Conservation (phyloP, 495 filamentous ascomycete species). For the Staphylotrichum longicolle region DNA sequence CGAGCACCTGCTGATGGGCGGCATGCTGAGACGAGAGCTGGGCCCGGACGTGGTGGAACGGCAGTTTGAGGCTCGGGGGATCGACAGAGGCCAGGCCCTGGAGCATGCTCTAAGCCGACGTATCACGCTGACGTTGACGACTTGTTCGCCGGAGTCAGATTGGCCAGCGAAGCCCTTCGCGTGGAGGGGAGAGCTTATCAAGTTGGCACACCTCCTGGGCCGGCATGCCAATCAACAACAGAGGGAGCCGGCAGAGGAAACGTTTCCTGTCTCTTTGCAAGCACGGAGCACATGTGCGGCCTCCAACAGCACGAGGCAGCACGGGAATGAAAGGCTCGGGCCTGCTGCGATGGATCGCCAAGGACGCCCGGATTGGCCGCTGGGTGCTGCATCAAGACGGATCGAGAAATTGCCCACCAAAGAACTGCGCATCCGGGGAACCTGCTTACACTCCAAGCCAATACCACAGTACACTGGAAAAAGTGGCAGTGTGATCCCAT, state of each 20-base stretch:
- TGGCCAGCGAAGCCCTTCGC: slow-evolving; percentile 4
- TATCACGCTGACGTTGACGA: slow-evolving; percentile 15
- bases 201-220: neutral
- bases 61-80: slow-evolving; percentile 2
- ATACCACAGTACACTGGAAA: no score
- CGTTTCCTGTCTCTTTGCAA: slow-evolving; percentile 4
- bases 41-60: slow-evolving; percentile 9
- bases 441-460: neutral
- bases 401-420: slow-evolving; percentile 12
- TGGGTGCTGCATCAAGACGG: slow-evolving; percentile 13
- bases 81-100: slow-evolving; percentile 8
- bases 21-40: slow-evolving; percentile 1
- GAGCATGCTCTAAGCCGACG: neutral
- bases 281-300: slow-evolving; percentile 11
- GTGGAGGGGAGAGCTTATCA: slow-evolving; percentile 8
- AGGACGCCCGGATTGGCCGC: slow-evolving; percentile 11
- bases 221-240: neutral
- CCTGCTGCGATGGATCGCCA: neutral
- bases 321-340: neutral
- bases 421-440: neutral
- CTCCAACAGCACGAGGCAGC: slow-evolving; percentile 2
- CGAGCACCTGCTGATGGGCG: slow-evolving; percentile 24
- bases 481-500: no score
- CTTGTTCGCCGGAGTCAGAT: neutral
- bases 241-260: neutral